phyloP scores from a whole-genome alignment of 2,329 filamentous ascomycete genomes.

The Pseudonectria foliicola region DNA sequence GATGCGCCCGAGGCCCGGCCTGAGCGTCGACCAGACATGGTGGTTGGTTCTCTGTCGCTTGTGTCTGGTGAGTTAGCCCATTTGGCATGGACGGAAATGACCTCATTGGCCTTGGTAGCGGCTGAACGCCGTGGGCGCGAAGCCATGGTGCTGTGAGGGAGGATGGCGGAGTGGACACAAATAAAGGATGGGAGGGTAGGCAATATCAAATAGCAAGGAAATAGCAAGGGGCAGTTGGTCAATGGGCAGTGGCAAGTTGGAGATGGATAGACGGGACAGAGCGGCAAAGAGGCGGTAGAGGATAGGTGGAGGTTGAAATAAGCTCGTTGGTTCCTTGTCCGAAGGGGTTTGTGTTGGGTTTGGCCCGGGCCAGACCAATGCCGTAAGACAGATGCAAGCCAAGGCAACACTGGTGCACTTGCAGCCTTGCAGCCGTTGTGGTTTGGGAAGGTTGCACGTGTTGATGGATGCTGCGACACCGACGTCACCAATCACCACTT shows the following conservation, averaged over 20 bases:
- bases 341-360: neutral
- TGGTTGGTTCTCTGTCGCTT: slow-evolving; percentile 28
- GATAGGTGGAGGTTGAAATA: slow-evolving; percentile 17
- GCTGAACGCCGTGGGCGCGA: slow-evolving; percentile 41
- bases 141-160: slow-evolving; percentile 31
- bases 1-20: slow-evolving; percentile 38
- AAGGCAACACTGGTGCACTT: no score
- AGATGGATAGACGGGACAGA: no score
- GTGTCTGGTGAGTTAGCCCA: slow-evolving; percentile 34
- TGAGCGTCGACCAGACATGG: slow-evolving; percentile 47
- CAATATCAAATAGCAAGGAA: slow-evolving; percentile 1
- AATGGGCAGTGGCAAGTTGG: slow-evolving; percentile 1
- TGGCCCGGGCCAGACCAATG: neutral
- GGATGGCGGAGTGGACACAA: neutral
- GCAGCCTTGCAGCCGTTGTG: no score
- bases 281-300: slow-evolving; percentile 1
- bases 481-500: no score
- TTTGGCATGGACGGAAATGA: slow-evolving; percentile 35
- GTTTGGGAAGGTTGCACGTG: no score
- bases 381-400: no score
- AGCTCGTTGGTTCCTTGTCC: slow-evolving; percentile 11
- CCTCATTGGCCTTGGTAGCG: slow-evolving; percentile 35
- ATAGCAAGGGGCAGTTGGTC: slow-evolving; percentile 3
- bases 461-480: no score
- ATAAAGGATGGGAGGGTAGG: neutral